phyloP scores from a whole-genome alignment of 768 basidiomycete genomes.

The Lentinula edodes region DNA sequence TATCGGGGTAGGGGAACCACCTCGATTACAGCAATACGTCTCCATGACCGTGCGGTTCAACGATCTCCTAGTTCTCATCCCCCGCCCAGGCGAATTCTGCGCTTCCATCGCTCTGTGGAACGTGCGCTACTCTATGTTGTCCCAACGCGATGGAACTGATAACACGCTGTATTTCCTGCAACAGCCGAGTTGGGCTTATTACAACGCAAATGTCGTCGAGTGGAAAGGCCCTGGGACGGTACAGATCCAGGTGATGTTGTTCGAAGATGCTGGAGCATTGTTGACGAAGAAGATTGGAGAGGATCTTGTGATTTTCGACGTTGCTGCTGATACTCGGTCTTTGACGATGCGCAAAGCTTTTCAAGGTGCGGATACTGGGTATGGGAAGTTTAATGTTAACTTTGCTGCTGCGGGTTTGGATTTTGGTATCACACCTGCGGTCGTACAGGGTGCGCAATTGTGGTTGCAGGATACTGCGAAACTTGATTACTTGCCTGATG shows the following conservation, averaged over 20 bases:
- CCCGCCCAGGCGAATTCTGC: background rate
- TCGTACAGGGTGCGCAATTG: background rate
- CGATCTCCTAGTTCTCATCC: background rate
- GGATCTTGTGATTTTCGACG: background rate
- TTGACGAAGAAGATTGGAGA: background rate
- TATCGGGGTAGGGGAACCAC: background rate
- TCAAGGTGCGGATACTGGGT: background rate
- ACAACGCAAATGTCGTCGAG: background rate
- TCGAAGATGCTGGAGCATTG: background rate
- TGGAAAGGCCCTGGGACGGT: background rate
- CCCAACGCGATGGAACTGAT: background rate
- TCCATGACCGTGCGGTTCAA: background rate
- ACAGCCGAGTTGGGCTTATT: background rate
- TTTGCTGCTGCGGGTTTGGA: background rate
- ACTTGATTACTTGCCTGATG: background rate
- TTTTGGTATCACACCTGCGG: background rate
- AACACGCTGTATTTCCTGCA: background rate
- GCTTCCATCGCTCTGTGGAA: background rate
- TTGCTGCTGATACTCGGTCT: background rate
- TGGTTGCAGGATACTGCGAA: background rate
- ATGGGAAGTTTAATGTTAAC: background rate
- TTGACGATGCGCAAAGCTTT: background rate
- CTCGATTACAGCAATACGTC: background rate
- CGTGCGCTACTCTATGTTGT: background rate
- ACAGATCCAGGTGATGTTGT: background rate